Evolutionary conservation across 352 stramenopile species (phyloP), one percentile per base, ranked within the genome.

Genomic region (Globisporangium radiosum): DNA sequence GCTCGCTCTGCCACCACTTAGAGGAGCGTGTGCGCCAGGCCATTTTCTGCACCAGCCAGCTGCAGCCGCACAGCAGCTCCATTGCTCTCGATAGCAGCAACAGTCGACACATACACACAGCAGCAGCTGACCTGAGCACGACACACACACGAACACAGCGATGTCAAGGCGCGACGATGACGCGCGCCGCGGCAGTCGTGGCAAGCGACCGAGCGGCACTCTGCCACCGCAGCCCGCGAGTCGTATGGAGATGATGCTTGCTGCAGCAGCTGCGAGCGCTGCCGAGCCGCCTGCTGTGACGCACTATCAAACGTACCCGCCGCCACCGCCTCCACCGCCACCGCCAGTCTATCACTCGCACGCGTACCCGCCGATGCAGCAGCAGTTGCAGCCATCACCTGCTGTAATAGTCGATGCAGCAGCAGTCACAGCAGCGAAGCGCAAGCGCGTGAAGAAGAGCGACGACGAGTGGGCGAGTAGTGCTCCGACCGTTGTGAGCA

Each of bases 401-500:
- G 6, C 56, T 42, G 39, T 47, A 62, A 25, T 49, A 55, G 25
- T 54, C 47, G 38, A 49, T 33, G 15, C 33, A 39, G 47, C 56
- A 61, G 38, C 56, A 47, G 47, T 45, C 39, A 55, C 47, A 58
- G 13, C 39, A 57, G 52, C 56, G 52, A 81, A 86, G 56, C 69
- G 60, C 64, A 89, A 86, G 65, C 68, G 76, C 56, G 73, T 72
- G 37, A 89, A 85, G 68, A 72, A 68, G 54, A 66, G 60, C 37
- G 65, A 69, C n/a, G 59, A 68, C 33, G 65, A 72, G 14, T 64
- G 36, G 45, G 36, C 60, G 13, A 50, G 15, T n/a, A 50, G 15
- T n/a, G 10, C 15, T 4, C 8, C 25, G 10, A 50, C n/a, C 37
- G 33, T 3, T 42, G 42, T 8, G n/a, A 54, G 11, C 66, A 64